These are phyloP conservation scores for Cordyceps fumosorosea DNA, from an alignment of 2,329 filamentous ascomycete genomes.

Conservation along the genomic window DNA sequence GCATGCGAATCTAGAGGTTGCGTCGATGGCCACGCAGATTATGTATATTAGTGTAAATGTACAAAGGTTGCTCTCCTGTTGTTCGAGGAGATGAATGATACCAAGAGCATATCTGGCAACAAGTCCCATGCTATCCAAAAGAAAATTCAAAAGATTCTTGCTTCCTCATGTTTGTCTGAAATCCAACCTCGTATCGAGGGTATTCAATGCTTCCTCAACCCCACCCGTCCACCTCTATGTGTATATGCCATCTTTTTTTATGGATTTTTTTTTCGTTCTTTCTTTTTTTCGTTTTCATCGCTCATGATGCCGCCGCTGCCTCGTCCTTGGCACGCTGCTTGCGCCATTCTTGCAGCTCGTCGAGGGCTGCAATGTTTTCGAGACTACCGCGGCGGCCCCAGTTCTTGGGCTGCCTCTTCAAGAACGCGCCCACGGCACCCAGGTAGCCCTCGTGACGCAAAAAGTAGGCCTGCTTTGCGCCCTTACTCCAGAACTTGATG, in stretches of 20 bases:
- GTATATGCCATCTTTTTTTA: background rate
- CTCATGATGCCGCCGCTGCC: background rate
- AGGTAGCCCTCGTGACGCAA: slow-evolving; percentile 92
- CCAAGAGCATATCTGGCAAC: background rate
- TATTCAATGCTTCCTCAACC: slow-evolving; percentile 1
- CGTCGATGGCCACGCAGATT: background rate
- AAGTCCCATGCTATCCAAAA: background rate
- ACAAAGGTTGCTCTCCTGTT: background rate
- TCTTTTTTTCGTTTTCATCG: background rate
- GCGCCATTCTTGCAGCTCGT: slow-evolving; percentile 26
- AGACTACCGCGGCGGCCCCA: slow-evolving; percentile 83
- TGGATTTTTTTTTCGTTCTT: background rate
- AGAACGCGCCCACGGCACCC: slow-evolving; percentile 86
- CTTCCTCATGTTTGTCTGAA: background rate
- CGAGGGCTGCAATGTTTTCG: slow-evolving; percentile 61
- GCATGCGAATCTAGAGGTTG: background rate
- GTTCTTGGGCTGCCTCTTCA: slow-evolving; percentile 83
- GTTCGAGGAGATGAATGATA: background rate
- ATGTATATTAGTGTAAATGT: slow-evolving; percentile 12
- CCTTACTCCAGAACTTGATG: slow-evolving; percentile 96
- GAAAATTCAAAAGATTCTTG: too few relatives aligned
- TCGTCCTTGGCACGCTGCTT: slow-evolving; percentile 14
- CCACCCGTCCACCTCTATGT: background rate
- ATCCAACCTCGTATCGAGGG: background rate
- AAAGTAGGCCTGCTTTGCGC: slow-evolving; percentile 92